Conservation (phyloP, 2,329 filamentous ascomycete genomes). For the Claviceps quebecensis region DNA sequence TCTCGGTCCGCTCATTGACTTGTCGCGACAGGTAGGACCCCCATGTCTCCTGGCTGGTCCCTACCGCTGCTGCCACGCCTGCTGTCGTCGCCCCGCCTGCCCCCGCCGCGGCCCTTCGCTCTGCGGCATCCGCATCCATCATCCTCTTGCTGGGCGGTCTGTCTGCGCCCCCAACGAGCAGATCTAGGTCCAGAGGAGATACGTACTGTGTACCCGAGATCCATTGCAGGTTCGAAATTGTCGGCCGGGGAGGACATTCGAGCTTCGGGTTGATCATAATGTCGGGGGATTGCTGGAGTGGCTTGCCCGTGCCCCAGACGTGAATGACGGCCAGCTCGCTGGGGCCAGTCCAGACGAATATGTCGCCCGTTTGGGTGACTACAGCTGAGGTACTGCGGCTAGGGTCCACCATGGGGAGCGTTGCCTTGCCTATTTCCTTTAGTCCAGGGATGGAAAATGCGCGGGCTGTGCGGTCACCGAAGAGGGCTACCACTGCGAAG, state of each 20-base stretch:
- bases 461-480: slow-evolving; percentile 66
- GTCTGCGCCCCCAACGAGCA: slow-evolving; percentile 79
- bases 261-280: slow-evolving; percentile 66
- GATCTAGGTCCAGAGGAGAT: slow-evolving; percentile 72
- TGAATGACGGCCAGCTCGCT: slow-evolving; percentile 74
- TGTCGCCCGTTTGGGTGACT: slow-evolving; percentile 64
- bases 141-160: slow-evolving; percentile 81
- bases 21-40: slow-evolving; percentile 74
- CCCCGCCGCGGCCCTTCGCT: slow-evolving; percentile 45
- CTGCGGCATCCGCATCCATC: slow-evolving; percentile 63
- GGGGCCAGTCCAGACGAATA: slow-evolving; percentile 80
- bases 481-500: slow-evolving; percentile 68
- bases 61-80: slow-evolving; percentile 18
- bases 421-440: slow-evolving; percentile 63
- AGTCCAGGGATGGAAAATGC: slow-evolving; percentile 79
- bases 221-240: slow-evolving; percentile 93
- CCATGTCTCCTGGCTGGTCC: slow-evolving; percentile 43
- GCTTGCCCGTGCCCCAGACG: slow-evolving; percentile 64
- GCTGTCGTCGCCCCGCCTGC: slow-evolving; percentile 24
- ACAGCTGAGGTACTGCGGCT: slow-evolving; percentile 54
- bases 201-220: slow-evolving; percentile 89
- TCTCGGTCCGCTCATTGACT: slow-evolving; percentile 82
- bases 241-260: slow-evolving; percentile 64
- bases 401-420: slow-evolving; percentile 58
- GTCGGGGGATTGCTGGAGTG: slow-evolving; percentile 51